A percentile compares a stretch with the other conserved stretches of the same genome.
Evolutionary conservation across 2,329 filamentous ascomycete species (phyloP).

Genomic region (Aspergillus latus): DNA sequence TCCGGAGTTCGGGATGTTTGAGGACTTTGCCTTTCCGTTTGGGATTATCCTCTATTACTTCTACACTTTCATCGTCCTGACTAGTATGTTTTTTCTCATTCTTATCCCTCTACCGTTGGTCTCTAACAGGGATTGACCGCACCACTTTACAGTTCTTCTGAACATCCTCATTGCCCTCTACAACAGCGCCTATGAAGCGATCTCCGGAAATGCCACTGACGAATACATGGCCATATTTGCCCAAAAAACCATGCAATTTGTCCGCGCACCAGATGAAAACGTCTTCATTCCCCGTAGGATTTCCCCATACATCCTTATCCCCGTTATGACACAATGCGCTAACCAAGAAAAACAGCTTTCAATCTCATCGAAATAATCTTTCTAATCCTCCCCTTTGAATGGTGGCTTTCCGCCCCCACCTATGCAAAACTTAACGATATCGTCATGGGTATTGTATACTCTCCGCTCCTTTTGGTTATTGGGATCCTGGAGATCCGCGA

Average conservation of each 20-base stretch:
- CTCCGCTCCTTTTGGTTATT: conserved; percentile 75
- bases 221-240: conserved; percentile 93
- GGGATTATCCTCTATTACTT: conserved; percentile 95
- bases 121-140: background rate
- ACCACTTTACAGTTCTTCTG: conserved; percentile 61
- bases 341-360: conserved; percentile 55
- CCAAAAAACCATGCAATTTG: conserved; percentile 94
- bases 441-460: conserved; percentile 84
- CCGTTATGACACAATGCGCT: background rate
- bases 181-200: conserved; percentile 94
- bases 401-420: conserved; percentile 76
- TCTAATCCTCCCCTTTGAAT: conserved; percentile 80
- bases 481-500: conserved; percentile 68
- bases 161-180: conserved; percentile 97
- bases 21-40: conserved; percentile 87
- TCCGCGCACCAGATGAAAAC: conserved; percentile 95
- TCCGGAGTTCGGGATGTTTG: conserved; percentile 86
- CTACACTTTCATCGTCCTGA: conserved; percentile 97
- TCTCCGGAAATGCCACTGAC: conserved; percentile 87
- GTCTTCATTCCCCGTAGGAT: conserved; percentile 79
- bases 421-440: conserved; percentile 86
- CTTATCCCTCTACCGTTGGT: no score
- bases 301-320: background rate
- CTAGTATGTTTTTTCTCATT: conserved; percentile 49
- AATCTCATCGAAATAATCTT: conserved; percentile 87